Conservation (phyloP, 2,329 filamentous ascomycete genomes). For the Dothidotthia symphoricarpi region DNA sequence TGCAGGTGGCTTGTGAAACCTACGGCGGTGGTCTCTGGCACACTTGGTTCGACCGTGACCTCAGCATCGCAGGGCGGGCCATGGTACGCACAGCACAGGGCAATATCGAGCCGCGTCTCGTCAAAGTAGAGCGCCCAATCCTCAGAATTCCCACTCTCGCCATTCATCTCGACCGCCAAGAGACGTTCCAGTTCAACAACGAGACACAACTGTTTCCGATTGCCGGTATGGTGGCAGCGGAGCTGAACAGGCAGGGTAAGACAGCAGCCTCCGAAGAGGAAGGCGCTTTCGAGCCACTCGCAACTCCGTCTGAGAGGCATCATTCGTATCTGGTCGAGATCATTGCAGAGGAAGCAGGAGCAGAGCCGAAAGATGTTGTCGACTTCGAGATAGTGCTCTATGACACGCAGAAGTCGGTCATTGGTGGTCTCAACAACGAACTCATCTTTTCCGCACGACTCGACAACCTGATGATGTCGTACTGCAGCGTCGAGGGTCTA, state of each 20-base stretch:
- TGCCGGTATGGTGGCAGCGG: slow-evolving; percentile 78
- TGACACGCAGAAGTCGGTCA: slow-evolving; percentile 85
- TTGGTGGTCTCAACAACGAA: slow-evolving; percentile 89
- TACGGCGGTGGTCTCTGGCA: slow-evolving; percentile 98
- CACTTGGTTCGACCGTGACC: slow-evolving; percentile 94
- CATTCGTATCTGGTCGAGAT: slow-evolving; percentile 84
- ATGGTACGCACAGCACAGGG: slow-evolving; percentile 74
- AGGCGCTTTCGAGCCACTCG: slow-evolving; percentile 67
- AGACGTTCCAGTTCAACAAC: slow-evolving; percentile 92
- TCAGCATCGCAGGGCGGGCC: slow-evolving; percentile 84
- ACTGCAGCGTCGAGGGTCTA: slow-evolving; percentile 82
- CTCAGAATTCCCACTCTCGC: slow-evolving; percentile 90
- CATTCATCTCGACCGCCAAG: slow-evolving; percentile 85
- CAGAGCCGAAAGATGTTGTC: slow-evolving; percentile 68
- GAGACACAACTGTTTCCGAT: slow-evolving; percentile 96
- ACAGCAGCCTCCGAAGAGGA: slow-evolving; percentile 49
- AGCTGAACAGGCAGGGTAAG: slow-evolving; percentile 74
- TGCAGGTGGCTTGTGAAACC: slow-evolving; percentile 93
- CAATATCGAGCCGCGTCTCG: slow-evolving; percentile 75
- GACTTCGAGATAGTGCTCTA: slow-evolving; percentile 98
- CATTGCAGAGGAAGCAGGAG: slow-evolving; percentile 75
- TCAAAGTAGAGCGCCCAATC: slow-evolving; percentile 88
- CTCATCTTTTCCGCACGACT: slow-evolving; percentile 94
- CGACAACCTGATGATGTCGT: slow-evolving; percentile 96
- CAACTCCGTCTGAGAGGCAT: slow-evolving; percentile 76